Percentiles rank a stretch among this genome's conserved stretches.
Conservation (phyloP, 2,329 filamentous ascomycete species). For the Juglanconis juglandina region DNA sequence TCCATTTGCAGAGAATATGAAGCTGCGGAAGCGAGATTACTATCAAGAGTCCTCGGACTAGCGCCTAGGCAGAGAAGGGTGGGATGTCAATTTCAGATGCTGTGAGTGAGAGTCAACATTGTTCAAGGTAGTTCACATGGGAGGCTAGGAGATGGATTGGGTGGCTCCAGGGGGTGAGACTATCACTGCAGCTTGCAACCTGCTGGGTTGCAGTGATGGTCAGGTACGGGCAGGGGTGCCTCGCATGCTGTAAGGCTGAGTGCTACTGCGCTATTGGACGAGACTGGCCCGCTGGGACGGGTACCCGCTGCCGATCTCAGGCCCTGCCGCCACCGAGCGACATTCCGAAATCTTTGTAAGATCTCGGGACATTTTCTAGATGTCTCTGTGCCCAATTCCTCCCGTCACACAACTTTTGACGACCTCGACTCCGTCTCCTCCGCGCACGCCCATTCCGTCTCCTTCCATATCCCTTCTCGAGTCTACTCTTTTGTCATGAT, state of each 20-base stretch:
- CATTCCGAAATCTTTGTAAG: neutral
- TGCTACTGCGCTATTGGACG: neutral
- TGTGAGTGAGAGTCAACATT: neutral
- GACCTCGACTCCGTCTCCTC: neutral
- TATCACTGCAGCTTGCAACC: neutral
- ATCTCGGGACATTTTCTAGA: neutral
- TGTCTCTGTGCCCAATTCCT: neutral
- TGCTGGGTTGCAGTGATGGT: neutral
- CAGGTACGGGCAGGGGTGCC: neutral
- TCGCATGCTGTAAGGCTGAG: constrained; percentile 7
- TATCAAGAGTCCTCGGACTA: neutral
- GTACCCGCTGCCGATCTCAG: neutral
- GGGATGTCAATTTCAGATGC: neutral
- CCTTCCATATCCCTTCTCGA: too few species aligned
- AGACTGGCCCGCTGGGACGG: neutral
- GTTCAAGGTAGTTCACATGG: neutral
- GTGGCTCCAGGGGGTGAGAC: neutral
- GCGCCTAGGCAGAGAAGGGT: neutral
- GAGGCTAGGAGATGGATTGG: neutral
- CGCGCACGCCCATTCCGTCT: neutral
- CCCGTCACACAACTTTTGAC: neutral
- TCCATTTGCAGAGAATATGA: neutral
- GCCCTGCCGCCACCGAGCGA: neutral
- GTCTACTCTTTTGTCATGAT: neutral
- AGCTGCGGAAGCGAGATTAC: neutral